Conservation (phyloP, 768 basidiomycete species). For the Phallus indusiatus region DNA sequence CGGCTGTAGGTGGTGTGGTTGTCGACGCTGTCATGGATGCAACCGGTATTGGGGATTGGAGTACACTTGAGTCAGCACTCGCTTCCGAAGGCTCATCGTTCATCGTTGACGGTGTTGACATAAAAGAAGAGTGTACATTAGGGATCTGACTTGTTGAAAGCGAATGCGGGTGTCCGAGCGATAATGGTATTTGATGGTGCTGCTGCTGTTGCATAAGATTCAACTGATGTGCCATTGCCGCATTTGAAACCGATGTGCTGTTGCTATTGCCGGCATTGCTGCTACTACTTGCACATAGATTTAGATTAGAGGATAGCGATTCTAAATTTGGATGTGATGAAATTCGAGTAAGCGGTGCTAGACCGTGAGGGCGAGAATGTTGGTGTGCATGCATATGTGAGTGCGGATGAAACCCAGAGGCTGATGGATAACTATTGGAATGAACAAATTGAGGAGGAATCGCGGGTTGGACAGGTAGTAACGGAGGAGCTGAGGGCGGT, state of each 20-base stretch:
- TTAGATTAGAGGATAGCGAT: not conserved
- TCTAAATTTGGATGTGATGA: not conserved
- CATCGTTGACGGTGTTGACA: not conserved
- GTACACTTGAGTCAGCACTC: no score
- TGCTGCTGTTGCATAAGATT: constrained; percentile 3
- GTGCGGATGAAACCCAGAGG: constrained; percentile 13
- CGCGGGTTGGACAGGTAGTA: constrained; percentile 13
- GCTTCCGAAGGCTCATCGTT: no score
- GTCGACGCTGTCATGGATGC: not conserved
- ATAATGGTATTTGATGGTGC: not conserved
- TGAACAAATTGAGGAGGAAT: constrained; percentile 15
- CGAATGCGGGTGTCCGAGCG: constrained; percentile 1
- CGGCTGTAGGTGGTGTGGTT: not conserved
- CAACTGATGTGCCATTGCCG: constrained; percentile 1
- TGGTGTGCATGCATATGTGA: constrained; percentile 17
- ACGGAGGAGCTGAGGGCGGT: constrained; percentile 23
- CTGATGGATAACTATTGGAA: constrained; percentile 16
- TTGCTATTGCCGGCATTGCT: not conserved
- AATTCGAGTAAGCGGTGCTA: constrained; percentile 16
- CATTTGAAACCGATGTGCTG: not conserved
- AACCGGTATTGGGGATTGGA: no score
- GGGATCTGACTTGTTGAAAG: not conserved
- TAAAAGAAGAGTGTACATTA: not conserved
- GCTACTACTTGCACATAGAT: not conserved
- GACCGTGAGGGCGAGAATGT: constrained; percentile 3